Base-by-base conservation (phyloP, 164 flowering plant species). In the Aristolochia californica region DNA sequence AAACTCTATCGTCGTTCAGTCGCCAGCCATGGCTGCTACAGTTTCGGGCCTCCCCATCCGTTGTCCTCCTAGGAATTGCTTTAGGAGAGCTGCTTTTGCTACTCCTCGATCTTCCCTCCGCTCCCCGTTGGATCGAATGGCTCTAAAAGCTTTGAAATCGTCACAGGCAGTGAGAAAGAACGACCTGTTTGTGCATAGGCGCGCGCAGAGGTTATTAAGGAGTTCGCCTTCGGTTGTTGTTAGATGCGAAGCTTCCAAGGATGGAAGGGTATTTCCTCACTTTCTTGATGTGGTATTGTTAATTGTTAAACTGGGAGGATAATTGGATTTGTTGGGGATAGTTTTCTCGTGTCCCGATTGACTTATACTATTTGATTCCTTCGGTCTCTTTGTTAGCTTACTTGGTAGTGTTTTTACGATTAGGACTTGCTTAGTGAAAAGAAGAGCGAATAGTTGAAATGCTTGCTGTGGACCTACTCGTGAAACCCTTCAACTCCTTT, bases 181-280 rank as follows among this genome's bases (percentile, higher is more conserved):
- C 24, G 67, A 61, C 64, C 65, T 18, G 16, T 57, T 62, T 24
- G 24, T 14, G 16, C 15, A 43, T 11, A 66, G 60, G n/a, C 71
- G 71, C 13, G 60, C 55, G 43, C 74, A 60, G 48, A 53, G 71
- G 56, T 16, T 55, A 11, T 40, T 63, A 11, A 66, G 62, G 58
- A 64, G 55, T 45, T 71, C 82, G 10, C 56, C 69, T 45, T 64
- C 78, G 14, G 53, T 77, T 43, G 63, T 64, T 49, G 81, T 91
- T 20, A 77, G 86, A 48, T 87, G 95, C 45, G 83, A 84, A 13
- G 75, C 79, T 55, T 56, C 78, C 5, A 65, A 69, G 0, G 63
- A 61, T 68, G 95, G 93, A 72, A 78, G 83, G 82, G 97, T 89
- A 66, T 25, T 11, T 13, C 13, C 17, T 5, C 44, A 17, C 57